A percentile compares a stretch with the other conserved stretches of the same genome.
Evolutionary conservation across 208 protist genomes (phyloP).

Genomic region (Leishmania tropica): DNA sequence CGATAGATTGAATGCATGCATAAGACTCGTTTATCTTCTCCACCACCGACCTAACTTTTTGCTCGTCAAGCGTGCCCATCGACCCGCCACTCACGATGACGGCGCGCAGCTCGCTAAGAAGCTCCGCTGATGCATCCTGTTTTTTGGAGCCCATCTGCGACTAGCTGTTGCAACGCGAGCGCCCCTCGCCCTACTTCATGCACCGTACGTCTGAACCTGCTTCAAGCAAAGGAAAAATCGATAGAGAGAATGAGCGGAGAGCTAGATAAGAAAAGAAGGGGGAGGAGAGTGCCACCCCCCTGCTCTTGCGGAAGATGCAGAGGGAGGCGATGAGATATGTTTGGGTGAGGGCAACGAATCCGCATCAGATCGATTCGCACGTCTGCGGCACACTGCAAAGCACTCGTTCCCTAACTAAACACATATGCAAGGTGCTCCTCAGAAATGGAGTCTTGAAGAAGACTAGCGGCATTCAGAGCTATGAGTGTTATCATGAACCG

Average conservation of each 20-base stretch:
- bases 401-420: background rate
- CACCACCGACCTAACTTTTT: constrained; percentile 66
- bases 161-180: background rate
- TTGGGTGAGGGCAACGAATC: background rate
- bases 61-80: constrained; percentile 68
- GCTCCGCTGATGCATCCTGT: constrained; percentile 68
- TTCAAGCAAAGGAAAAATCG: background rate
- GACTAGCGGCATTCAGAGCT: background rate
- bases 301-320: background rate
- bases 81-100: constrained; percentile 66
- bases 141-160: constrained; percentile 24
- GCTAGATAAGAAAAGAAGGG: background rate
- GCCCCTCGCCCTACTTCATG: background rate
- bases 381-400: background rate
- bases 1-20: constrained; percentile 55
- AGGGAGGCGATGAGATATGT: background rate
- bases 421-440: background rate
- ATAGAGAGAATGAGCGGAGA: background rate
- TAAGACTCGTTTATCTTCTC: constrained; percentile 64
- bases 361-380: background rate
- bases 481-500: background rate
- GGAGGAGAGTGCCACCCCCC: background rate
- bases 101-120: constrained; percentile 84
- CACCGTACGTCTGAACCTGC: background rate
- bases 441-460: background rate